Conservation (phyloP, 805 yeast genomes). For the Wickerhamomyces silvicola region DNA sequence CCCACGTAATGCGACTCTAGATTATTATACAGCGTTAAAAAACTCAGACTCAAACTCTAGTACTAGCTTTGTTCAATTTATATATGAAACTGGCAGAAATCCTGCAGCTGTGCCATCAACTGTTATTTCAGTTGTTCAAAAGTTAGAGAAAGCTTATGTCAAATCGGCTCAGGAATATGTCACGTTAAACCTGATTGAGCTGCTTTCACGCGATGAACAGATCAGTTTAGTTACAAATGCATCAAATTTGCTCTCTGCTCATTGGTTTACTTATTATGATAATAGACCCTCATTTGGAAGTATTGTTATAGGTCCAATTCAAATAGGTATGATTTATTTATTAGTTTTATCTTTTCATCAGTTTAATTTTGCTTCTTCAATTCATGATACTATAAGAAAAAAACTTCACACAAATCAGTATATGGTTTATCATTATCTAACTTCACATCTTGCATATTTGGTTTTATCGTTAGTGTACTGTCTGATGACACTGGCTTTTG, state of each 20-base stretch:
- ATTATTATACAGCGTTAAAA: slow-evolving; percentile 20
- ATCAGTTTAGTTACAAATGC: slow-evolving; percentile 7
- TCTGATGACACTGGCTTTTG: slow-evolving; percentile 58
- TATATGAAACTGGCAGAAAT: slow-evolving; percentile 5
- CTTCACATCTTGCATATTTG: slow-evolving; percentile 46
- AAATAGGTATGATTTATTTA: slow-evolving; percentile 66
- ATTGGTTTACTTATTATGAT: slow-evolving; percentile 32
- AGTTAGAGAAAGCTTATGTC: slow-evolving; percentile 8
- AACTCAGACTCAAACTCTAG: slow-evolving; percentile 13
- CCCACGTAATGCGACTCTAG: slow-evolving; percentile 36
- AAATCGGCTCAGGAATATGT: slow-evolving; percentile 19
- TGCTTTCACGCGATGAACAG: neutral
- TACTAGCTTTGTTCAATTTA: no score
- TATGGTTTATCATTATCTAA: slow-evolving; percentile 36
- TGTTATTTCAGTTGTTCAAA: neutral
- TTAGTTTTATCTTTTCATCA: slow-evolving; percentile 59
- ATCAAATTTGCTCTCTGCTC: slow-evolving; percentile 7
- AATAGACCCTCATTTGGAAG: slow-evolving; percentile 40
- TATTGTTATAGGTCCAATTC: slow-evolving; percentile 56
- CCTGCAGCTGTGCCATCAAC: neutral
- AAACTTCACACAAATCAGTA: slow-evolving; percentile 28
- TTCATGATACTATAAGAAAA: slow-evolving; percentile 6
- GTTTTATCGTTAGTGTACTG: slow-evolving; percentile 53
- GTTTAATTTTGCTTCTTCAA: slow-evolving; percentile 41
- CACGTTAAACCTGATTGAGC: slow-evolving; percentile 1